Evolutionary conservation across 2,329 filamentous ascomycete genomes (phyloP).

Genomic region (Apiospora hydei): DNA sequence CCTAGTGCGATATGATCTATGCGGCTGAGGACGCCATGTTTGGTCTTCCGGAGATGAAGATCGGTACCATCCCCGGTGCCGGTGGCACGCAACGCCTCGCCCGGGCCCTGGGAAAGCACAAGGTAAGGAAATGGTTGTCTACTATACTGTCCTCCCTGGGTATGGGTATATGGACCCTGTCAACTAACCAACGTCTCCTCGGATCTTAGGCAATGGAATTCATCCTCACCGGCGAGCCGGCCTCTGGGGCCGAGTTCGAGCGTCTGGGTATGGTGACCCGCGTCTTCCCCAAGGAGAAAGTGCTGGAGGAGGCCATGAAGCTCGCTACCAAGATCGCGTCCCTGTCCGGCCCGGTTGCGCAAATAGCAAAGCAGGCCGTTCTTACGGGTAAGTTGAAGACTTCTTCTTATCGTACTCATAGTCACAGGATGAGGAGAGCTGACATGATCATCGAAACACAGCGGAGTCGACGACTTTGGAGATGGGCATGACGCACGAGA

Average conservation of each 20-base stretch:
- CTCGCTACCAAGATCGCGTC: slow-evolving; percentile 49
- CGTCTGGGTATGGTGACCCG: slow-evolving; percentile 49
- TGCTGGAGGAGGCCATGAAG: slow-evolving; percentile 47
- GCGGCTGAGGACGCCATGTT: slow-evolving; percentile 84
- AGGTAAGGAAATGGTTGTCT: slow-evolving; percentile 31
- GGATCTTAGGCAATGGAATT: slow-evolving; percentile 50
- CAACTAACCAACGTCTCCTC: not conserved
- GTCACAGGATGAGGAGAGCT: slow-evolving; percentile 46
- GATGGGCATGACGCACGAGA: slow-evolving; percentile 47
- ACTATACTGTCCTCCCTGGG: not conserved
- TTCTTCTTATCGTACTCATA: not conserved
- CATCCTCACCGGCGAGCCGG: slow-evolving; percentile 50
- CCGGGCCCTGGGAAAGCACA: slow-evolving; percentile 45
- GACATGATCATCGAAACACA: not conserved
- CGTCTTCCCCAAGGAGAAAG: slow-evolving; percentile 43
- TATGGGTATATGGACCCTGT: not conserved
- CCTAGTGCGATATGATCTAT: slow-evolving; percentile 62
- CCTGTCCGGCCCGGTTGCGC: slow-evolving; percentile 48
- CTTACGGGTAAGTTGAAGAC: slow-evolving; percentile 44
- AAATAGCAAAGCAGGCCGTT: slow-evolving; percentile 53
- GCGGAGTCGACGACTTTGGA: slow-evolving; percentile 38
- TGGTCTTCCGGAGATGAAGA: slow-evolving; percentile 94
- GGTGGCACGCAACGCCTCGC: slow-evolving; percentile 75
- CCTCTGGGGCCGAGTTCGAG: slow-evolving; percentile 46
- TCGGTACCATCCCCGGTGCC: slow-evolving; percentile 89